Evolutionary conservation across 345 rosid species (phyloP).

Genomic region (Psidium guajava): DNA sequence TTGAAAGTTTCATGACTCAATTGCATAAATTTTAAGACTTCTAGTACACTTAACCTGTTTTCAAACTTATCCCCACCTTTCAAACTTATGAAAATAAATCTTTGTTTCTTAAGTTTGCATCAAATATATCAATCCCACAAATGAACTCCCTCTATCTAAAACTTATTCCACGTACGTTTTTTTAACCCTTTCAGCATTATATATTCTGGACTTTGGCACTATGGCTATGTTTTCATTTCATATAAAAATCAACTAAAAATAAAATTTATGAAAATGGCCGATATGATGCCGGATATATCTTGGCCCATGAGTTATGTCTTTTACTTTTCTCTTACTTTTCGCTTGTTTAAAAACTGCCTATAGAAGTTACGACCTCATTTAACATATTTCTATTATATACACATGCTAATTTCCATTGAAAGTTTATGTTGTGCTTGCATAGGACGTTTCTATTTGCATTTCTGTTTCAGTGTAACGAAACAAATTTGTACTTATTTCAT

Average conservation of each 20-base stretch:
- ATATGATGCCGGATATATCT: not conserved
- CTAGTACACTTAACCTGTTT: not conserved
- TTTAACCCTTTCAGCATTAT: not conserved
- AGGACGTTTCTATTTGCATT: not conserved
- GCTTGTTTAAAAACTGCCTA: no score
- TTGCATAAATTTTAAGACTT: no score
- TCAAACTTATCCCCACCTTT: not conserved
- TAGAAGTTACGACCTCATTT: no score
- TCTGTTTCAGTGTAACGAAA: not conserved
- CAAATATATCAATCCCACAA: not conserved
- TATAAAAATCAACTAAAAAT: not conserved
- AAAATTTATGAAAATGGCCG: not conserved
- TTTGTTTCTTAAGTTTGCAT: not conserved
- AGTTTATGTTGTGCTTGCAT: not conserved
- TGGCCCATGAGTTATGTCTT: no score
- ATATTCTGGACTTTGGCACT: not conserved
- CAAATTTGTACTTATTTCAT: not conserved
- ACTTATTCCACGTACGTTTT: not conserved
- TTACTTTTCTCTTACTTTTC: no score
- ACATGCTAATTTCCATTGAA: not conserved
- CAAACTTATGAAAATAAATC: not conserved
- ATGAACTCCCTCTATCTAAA: not conserved
- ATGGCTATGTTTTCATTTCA: not conserved
- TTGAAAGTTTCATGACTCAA: no score
- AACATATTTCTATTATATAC: no score